Conservation (phyloP, 192 early-diverging fungal genomes). For the Allomyces macrogynus region DNA sequence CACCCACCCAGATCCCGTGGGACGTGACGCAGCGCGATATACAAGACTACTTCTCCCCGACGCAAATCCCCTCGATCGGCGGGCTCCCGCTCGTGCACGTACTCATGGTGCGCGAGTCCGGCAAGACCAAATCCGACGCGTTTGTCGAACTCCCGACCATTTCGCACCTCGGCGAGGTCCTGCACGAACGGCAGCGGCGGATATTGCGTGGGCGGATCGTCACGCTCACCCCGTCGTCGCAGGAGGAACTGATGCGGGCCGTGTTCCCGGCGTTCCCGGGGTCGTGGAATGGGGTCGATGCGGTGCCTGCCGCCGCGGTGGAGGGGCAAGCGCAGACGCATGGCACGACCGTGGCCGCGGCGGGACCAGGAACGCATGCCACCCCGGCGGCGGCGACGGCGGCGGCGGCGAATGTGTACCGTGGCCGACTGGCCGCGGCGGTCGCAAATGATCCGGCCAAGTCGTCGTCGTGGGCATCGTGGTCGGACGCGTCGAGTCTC, state of each 20-base stretch:
- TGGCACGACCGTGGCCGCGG: no score
- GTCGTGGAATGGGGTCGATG: background rate
- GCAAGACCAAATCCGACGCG: slow-evolving; percentile 17
- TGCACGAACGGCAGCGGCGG: slow-evolving; percentile 8
- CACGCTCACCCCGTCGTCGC: slow-evolving; percentile 9
- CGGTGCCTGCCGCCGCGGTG: background rate
- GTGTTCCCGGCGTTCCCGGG: slow-evolving; percentile 13
- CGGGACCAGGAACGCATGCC: background rate
- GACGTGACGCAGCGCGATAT: slow-evolving; percentile 15
- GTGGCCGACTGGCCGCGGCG: no score
- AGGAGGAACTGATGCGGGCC: slow-evolving; percentile 12
- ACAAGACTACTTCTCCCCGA: slow-evolving; percentile 10
- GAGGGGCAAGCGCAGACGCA: no score
- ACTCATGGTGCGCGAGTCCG: slow-evolving; percentile 16
- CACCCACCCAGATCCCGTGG: slow-evolving; percentile 7
- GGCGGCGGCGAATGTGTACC: no score
- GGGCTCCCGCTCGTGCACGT: slow-evolving; percentile 13
- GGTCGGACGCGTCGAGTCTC: background rate
- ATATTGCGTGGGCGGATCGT: slow-evolving; percentile 16
- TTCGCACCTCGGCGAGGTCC: slow-evolving; percentile 12
- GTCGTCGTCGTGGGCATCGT: slow-evolving; percentile 2
- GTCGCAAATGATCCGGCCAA: slow-evolving; percentile 2
- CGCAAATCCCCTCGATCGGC: slow-evolving; percentile 2
- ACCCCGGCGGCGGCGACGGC: slow-evolving; percentile 5
- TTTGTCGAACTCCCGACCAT: slow-evolving; percentile 20